These are phyloP conservation scores for Eucommia ulmoides DNA, from an alignment of 257 asterid genomes.

Conservation along the genomic window DNA sequence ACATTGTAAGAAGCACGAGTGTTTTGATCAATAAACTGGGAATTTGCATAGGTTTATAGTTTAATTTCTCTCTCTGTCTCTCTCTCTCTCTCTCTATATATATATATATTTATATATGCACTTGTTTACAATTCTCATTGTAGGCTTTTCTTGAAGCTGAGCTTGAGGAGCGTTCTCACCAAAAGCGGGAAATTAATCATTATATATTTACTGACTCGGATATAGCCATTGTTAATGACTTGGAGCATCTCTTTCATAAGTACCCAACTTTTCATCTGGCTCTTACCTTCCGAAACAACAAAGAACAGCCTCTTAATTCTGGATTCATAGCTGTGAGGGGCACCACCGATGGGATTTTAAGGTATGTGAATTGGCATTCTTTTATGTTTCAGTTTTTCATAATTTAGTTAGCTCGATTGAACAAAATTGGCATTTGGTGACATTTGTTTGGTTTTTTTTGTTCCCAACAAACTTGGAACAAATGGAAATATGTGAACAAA, in stretches of 20 bases:
- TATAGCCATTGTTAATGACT: conserved; percentile 69
- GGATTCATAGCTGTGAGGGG: conserved; percentile 95
- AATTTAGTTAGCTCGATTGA: too few species aligned
- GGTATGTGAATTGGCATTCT: conserved; percentile 43
- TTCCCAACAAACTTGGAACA: too few species aligned
- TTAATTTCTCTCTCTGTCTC: background rate
- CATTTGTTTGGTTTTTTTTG: background rate
- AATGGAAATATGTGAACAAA: background rate
- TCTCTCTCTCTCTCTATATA: too few species aligned
- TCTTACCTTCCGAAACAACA: conserved; percentile 93
- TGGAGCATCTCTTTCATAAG: conserved; percentile 46
- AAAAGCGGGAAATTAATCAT: conserved; percentile 39
- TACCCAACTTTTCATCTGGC: conserved; percentile 69
- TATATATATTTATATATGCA: background rate
- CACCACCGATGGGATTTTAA: conserved; percentile 54
- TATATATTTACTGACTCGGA: conserved; percentile 90
- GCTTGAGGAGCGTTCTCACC: conserved; percentile 36
- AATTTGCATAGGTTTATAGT: too few species aligned
- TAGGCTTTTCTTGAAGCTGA: conserved; percentile 61
- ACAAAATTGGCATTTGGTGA: background rate
- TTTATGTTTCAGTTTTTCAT: too few species aligned
- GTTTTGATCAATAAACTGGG: too few species aligned
- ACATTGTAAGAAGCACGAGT: conserved; percentile 99
- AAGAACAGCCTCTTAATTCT: conserved; percentile 85
- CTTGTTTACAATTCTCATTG: background rate